Base-by-base conservation (phyloP, 306 rosid species). In the Psophocarpus tetragonolobus region DNA sequence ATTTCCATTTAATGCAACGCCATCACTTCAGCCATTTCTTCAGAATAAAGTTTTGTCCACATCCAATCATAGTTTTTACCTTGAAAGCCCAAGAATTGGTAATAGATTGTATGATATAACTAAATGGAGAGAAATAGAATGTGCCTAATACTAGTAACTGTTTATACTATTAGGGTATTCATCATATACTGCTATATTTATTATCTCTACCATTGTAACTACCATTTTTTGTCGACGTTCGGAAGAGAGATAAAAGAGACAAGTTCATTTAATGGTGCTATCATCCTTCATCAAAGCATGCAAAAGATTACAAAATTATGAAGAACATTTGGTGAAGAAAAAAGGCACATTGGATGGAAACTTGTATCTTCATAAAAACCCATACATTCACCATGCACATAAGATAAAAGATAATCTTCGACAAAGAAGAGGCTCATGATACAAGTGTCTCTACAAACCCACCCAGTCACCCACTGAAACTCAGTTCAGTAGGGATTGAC, bases 401-500 rank as follows among this genome's bases (percentile, higher is more conserved):
- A 48, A 65, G 82, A 77, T 76, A 77, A 74, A 83, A 71, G 78
- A 87, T 77, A 84, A 74, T 75, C 72, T 65, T 78, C 42, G 75
- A 86, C 63, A 72, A 71, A 71, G 76, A 76, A 71, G 24, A 64
- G 24, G 84, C 78, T 83, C 85, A 74, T 58, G 75, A 65, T 71
- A 74, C 58, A 85, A 69, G 70, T 82, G 77, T 74, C 87, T 88
- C 83, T 86, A 85, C 89, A 69, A 76, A 61, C 67, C 86, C 85
- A 53, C 71, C 51, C 35, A 62, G 75, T 88, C 83, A 70, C 77
- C 68, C 41, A 58, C 81, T 86, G 84, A 85, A 87, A 73, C 88
- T 44, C 70, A 82, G 78, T 76, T 92, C 94, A 74, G 74, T 66
- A 23, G 98, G 98, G 75, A 96, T 88, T 73, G 97, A 87, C 67